Conservation (phyloP, 1,284 basidiomycete species). For the Puccinia sorghi region DNA sequence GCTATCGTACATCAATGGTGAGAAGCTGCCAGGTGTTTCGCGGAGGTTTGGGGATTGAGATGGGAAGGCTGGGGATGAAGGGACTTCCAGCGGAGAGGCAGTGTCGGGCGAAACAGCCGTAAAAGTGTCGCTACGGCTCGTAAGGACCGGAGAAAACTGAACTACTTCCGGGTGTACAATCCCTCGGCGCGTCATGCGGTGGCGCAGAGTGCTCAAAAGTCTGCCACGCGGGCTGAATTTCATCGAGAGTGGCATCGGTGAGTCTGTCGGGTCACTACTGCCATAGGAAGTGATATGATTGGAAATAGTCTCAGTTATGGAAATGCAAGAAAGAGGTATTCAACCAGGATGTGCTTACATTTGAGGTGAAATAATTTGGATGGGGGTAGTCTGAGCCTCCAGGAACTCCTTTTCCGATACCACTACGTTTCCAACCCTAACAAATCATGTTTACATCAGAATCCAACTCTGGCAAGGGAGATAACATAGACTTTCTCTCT, state of each 20-base stretch:
- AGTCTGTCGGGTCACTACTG: neutral
- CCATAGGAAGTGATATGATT: neutral
- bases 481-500: neutral
- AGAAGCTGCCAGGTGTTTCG: constrained; percentile 42
- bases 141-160: constrained; percentile 2
- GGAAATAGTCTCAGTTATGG: neutral
- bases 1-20: constrained; percentile 29
- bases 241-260: constrained; percentile 3
- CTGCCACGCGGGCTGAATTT: constrained; percentile 14
- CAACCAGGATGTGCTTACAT: neutral
- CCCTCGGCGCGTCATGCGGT: neutral
- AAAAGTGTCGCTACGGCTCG: neutral
- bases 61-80: constrained; percentile 33
- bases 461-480: neutral
- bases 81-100: constrained; percentile 29
- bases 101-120: neutral
- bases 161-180: neutral
- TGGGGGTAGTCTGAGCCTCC: neutral
- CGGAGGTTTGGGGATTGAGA: constrained; percentile 34
- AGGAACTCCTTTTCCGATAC: neutral
- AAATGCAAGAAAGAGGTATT: neutral
- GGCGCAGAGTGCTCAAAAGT: constrained; percentile 17
- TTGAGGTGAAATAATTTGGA: neutral
- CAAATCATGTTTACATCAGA: neutral
- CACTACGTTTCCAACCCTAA: neutral